Evolutionary conservation across 1,139 yeast species (phyloP), one percentile per base, ranked within the genome.

Genomic region (Nakaseomyces kungkrabaensis): DNA sequence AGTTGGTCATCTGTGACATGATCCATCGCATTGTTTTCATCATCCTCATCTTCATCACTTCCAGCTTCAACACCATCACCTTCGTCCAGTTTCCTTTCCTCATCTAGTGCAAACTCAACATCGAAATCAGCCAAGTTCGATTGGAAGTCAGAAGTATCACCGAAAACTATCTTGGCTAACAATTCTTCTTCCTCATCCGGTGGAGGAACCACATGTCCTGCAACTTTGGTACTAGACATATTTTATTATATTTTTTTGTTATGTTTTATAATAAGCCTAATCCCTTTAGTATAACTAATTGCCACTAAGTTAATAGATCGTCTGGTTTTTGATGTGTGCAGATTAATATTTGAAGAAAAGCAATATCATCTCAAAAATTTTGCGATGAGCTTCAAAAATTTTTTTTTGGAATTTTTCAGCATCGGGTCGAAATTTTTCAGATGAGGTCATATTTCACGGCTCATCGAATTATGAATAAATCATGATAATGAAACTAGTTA

Each of bases 111-210:
- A 46, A 81, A 70, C 54, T 78, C 79, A 55, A 76, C 73, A 56
- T 74, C 74, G 50, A 82, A 72, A 55, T 77, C 77, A 56, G 74
- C 77, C 63, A 86, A 72, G 54, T 81, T 85, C 44, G 71, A 65
- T 55, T 84, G 89, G 66, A 90, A 89, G 31, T 92, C 94, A 43
- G 81, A 82, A 1, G 75, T 62, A 65, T 92, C 97, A 24, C 98
- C 97, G 68, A 94, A 92, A 4, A 94, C 96, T 22, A 87, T 73
- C 65, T 79, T 85, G 56, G 90, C 96, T 47, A 92, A 75, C 51
- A 72, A 76, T 43, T 83, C 57, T 66, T 90, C 97, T 62, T 88
- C 96, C 48, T 78, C 84, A 64, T 86, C 95, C 58, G 92, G 89
- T 37, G 85, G 84, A 24, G 86, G 83, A 9, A 63, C 48, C 13